These are phyloP conservation scores for Actinidia chinensis DNA, from an alignment of 179 eudicot genomes.

Conservation along the genomic window DNA sequence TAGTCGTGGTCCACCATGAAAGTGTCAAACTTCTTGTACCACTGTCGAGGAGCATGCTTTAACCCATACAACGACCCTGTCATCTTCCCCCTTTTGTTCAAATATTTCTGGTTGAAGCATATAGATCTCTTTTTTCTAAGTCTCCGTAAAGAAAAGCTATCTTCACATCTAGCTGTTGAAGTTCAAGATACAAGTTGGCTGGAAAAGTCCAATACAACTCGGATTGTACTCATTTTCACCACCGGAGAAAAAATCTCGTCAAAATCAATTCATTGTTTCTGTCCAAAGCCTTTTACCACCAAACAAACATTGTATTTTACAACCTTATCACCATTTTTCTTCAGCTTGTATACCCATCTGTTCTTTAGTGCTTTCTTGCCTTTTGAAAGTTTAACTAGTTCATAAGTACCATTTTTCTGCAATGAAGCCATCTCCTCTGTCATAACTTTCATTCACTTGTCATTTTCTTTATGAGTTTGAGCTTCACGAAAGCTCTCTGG, in stretches of 20 bases:
- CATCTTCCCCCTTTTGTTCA: not conserved
- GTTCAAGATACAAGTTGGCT: not conserved
- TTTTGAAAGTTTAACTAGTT: too few species aligned
- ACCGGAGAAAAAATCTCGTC: not conserved
- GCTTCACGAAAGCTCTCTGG: too few species aligned
- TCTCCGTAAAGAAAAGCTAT: not conserved
- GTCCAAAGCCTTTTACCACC: not conserved
- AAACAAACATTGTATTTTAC: not conserved
- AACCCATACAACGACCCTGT: not conserved
- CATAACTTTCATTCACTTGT: too few species aligned
- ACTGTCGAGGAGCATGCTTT: not conserved
- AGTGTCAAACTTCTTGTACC: not conserved
- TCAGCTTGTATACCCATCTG: too few species aligned
- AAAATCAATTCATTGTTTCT: not conserved
- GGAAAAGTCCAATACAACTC: not conserved
- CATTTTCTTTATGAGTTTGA: too few species aligned
- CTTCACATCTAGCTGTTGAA: not conserved
- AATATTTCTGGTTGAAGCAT: not conserved
- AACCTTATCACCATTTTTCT: too few species aligned
- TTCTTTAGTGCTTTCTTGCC: too few species aligned
- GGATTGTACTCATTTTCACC: not conserved
- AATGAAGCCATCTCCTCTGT: too few species aligned
- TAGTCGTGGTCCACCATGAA: not conserved
- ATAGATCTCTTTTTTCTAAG: too few species aligned
- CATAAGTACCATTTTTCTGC: too few species aligned